Evolutionary conservation across 1,284 basidiomycete species (phyloP).

Genomic region (Microbotryum intermedium): DNA sequence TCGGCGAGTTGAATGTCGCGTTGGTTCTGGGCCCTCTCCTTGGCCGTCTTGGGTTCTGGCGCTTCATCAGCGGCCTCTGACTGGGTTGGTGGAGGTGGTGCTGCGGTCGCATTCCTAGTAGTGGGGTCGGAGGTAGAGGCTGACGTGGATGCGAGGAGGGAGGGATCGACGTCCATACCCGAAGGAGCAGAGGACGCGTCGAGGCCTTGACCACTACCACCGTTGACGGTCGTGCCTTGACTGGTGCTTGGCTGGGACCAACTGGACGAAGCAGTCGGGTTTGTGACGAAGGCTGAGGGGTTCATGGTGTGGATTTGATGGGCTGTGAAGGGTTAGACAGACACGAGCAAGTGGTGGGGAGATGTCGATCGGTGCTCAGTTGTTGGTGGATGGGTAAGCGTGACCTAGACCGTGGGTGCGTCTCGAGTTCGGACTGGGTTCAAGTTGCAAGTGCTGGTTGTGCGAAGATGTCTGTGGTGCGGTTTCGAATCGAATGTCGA

Average conservation of each 20-base stretch:
- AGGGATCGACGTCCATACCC: too few species aligned
- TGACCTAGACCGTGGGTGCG: too few species aligned
- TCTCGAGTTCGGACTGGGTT: too few species aligned
- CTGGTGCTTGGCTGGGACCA: too few species aligned
- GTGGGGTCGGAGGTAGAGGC: slow-evolving; percentile 7
- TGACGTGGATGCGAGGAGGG: not conserved
- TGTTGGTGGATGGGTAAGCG: too few species aligned
- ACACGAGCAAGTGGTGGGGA: too few species aligned
- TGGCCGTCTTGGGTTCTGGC: slow-evolving; percentile 1
- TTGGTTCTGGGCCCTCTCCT: slow-evolving; percentile 65
- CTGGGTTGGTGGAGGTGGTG: not conserved
- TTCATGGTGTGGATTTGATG: slow-evolving; percentile 1
- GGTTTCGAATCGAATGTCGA: not conserved
- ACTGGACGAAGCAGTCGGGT: not conserved
- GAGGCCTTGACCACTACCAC: too few species aligned
- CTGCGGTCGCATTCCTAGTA: not conserved
- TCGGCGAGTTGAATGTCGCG: slow-evolving; percentile 66
- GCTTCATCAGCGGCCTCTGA: not conserved
- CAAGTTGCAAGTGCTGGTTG: too few species aligned
- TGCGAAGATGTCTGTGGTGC: not conserved
- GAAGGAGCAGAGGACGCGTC: too few species aligned
- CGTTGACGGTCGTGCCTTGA: too few species aligned
- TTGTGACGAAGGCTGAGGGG: slow-evolving; percentile 2
- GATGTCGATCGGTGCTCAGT: too few species aligned
- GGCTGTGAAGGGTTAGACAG: not conserved